Conservation (phyloP, 2,329 filamentous ascomycete species). For the Fusarium sarcochroum region DNA sequence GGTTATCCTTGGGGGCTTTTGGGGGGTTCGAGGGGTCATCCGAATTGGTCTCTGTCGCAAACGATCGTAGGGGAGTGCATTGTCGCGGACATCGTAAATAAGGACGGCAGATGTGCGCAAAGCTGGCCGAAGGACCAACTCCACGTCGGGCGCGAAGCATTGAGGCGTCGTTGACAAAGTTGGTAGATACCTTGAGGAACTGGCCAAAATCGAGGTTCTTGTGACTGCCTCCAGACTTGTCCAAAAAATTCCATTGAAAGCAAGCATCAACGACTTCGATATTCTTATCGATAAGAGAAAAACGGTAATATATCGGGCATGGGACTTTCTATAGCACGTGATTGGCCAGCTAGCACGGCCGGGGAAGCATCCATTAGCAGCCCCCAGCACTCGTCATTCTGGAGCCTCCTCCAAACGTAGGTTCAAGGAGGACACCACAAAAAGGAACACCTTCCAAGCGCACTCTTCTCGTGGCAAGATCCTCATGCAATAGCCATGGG, state of each 20-base stretch:
- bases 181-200: constrained; percentile 19
- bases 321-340: constrained; percentile 19
- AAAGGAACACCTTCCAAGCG: constrained; percentile 29
- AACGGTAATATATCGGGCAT: constrained; percentile 36
- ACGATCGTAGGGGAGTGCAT: constrained; percentile 25
- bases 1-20: neutral
- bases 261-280: constrained; percentile 21
- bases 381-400: constrained; percentile 38
- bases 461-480: constrained; percentile 31
- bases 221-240: neutral
- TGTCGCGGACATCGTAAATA: constrained; percentile 18
- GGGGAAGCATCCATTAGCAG: constrained; percentile 9
- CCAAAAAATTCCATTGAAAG: constrained; percentile 33
- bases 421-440: constrained; percentile 42
- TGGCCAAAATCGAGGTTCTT: constrained; percentile 10
- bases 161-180: constrained; percentile 17
- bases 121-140: constrained; percentile 33
- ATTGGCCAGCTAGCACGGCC: constrained; percentile 31
- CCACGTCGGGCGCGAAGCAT: constrained; percentile 51
- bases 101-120: constrained; percentile 19
- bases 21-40: constrained; percentile 5
- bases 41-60: constrained; percentile 28
- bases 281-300: constrained; percentile 27
- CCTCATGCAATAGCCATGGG: constrained; percentile 75
- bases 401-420: constrained; percentile 18